Evolutionary conservation across 208 protist genomes (phyloP).

Genomic region (Trypanosoma platydactyli): DNA sequence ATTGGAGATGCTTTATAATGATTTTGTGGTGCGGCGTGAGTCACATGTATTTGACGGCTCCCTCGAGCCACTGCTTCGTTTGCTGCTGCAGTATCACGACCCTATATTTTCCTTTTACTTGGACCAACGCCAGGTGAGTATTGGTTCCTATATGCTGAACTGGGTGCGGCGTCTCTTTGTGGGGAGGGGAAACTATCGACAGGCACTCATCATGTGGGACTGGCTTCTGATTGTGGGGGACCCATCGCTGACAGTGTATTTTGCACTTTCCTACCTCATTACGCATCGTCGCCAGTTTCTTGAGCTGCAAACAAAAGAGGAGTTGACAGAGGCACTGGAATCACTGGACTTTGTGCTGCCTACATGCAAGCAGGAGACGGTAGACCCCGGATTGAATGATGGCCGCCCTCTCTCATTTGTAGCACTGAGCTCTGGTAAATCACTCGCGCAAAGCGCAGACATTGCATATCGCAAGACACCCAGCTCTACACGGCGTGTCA

Average conservation of each 20-base stretch:
- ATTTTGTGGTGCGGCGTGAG: constrained; percentile 41
- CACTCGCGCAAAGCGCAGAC: constrained; percentile 75
- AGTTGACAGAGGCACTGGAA: constrained; percentile 28
- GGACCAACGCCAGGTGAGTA: constrained; percentile 69
- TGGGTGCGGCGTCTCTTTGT: constrained; percentile 70
- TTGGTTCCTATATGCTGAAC: constrained; percentile 47
- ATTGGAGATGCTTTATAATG: constrained; percentile 33
- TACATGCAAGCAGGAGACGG: constrained; percentile 31
- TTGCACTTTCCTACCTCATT: constrained; percentile 68
- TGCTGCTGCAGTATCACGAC: constrained; percentile 93
- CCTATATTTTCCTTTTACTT: constrained; percentile 77
- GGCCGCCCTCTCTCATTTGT: constrained; percentile 53
- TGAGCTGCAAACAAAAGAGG: constrained; percentile 32
- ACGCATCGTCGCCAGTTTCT: constrained; percentile 54
- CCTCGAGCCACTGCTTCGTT: constrained; percentile 47
- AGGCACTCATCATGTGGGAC: constrained; percentile 64
- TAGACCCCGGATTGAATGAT: constrained; percentile 46
- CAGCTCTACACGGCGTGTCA: constrained; percentile 52
- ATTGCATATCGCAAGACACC: constrained; percentile 76
- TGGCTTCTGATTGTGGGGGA: constrained; percentile 78
- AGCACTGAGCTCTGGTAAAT: constrained; percentile 58
- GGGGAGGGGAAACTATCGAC: constrained; percentile 16
- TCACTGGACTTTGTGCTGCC: constrained; percentile 42
- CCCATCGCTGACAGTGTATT: constrained; percentile 66
- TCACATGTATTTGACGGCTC: constrained; percentile 48